A percentile compares a stretch with the other conserved stretches of the same genome.
phyloP scores from a whole-genome alignment of 345 rosid species.

The Lenwebbia sp. region DNA sequence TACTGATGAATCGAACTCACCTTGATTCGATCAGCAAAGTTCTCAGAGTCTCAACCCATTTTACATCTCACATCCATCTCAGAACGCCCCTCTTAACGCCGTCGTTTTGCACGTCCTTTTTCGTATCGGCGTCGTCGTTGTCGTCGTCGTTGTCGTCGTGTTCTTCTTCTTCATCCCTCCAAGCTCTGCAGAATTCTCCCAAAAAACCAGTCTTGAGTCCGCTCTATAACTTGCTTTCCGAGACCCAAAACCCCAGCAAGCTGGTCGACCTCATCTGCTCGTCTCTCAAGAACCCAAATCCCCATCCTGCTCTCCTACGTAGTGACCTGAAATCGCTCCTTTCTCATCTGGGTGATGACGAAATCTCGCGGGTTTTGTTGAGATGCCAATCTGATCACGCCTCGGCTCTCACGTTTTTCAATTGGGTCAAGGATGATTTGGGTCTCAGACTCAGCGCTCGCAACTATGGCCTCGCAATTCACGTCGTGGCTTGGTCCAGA shows the following conservation, averaged over 20 bases:
- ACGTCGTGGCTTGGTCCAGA: conserved; percentile 45
- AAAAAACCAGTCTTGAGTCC: conserved; percentile 27
- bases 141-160: conserved; percentile 7
- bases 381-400: conserved; percentile 55
- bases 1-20: background rate
- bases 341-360: conserved; percentile 38
- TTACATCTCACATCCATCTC: background rate
- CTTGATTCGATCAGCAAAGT: background rate
- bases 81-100: background rate
- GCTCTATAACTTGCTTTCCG: conserved; percentile 45
- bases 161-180: conserved; percentile 14
- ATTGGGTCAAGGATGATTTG: conserved; percentile 48
- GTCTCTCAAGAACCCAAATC: conserved; percentile 27
- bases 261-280: conserved; percentile 45
- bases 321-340: conserved; percentile 17
- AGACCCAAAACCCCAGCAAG: conserved; percentile 49
- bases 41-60: background rate
- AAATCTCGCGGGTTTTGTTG: conserved; percentile 54
- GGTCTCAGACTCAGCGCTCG: conserved; percentile 20
- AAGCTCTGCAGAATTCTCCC: conserved; percentile 1
- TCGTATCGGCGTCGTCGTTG: background rate
- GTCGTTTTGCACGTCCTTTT: background rate
- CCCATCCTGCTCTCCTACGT: conserved; percentile 10
- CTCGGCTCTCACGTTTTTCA: conserved; percentile 46
- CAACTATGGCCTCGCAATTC: conserved; percentile 51